Conservation (phyloP, 202 grass and related monocot genomes). For the Schoenoplectus tabernaemontani region DNA sequence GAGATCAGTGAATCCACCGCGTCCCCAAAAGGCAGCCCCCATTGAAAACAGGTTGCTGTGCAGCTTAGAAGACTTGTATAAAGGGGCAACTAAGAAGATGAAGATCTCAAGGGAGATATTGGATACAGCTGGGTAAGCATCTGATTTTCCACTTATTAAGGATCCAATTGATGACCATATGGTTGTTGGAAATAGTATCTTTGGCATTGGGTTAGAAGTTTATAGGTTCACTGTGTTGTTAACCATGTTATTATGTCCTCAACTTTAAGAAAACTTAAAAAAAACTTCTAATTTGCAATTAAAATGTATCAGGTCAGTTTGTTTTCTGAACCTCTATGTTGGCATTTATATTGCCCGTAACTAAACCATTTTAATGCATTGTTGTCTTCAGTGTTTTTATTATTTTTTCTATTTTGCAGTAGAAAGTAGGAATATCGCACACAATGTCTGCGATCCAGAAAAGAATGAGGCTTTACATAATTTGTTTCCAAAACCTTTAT, state of each 20-base stretch:
- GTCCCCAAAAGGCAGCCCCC: slow-evolving; percentile 34
- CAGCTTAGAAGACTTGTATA: slow-evolving; percentile 59
- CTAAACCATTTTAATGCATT: neutral
- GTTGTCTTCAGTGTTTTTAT: neutral
- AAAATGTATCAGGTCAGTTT: neutral
- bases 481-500: neutral
- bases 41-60: slow-evolving; percentile 63
- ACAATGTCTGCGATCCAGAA: neutral
- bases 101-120: slow-evolving; percentile 53
- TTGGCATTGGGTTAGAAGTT: neutral
- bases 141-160: neutral
- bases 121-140: slow-evolving; percentile 36
- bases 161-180: neutral
- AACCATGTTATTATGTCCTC: neutral
- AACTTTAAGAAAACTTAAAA: neutral
- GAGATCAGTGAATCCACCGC: slow-evolving; percentile 34
- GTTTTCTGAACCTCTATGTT: neutral
- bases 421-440: neutral
- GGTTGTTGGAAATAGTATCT: neutral
- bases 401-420: neutral
- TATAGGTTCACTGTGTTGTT: neutral
- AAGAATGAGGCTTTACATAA: neutral
- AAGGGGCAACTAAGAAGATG: slow-evolving; percentile 56
- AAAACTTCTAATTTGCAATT: neutral
- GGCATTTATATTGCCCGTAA: neutral